Base-by-base conservation (phyloP, 2,329 filamentous ascomycete species). In the Fusarium pseudoanthophilum region DNA sequence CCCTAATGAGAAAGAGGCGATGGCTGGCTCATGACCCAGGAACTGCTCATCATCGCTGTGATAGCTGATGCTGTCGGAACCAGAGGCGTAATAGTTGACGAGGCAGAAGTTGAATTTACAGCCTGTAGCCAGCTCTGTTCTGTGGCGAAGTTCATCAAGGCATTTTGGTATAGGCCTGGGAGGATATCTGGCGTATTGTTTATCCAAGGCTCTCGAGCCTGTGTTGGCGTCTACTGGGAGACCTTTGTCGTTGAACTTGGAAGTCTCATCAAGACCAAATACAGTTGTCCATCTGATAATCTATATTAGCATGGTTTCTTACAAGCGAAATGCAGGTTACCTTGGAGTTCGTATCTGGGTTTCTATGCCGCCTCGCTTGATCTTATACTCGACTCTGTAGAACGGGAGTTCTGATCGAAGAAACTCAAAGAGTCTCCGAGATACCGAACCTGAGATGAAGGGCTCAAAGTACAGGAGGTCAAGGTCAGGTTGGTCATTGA, bases 1-100 rank as follows among this genome's bases (percentile, higher is more conserved):
- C 3, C 93, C 93, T 0, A 95, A 84, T 2, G 91, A 92, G 76
- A 95, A 90, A 1, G 91, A 94, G 2, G 93, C 93, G 60, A 95
- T 95, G 14, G 90, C 88, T 1, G 93, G 93, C 24, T 91, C 83
- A 0, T 82, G 73, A 0, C 93, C 93, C 0, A 95, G 86, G 74
- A 95, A 96, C 11, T 89, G 85, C 83, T 95, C 93, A 77, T 95
- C 93, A 74, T 95, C 93, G 55, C 91, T 93, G 80, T 95, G 93
- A 77, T 92, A 95, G 16, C 91, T 88, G 55, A 95, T 95, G 74
- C 91, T 93, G 79, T 95, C 93, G 11, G 89, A 84, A 0, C 93
- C 93, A 7, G 88, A 89, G n/a, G 91, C 91, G 78, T 95, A 95
- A 83, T 95, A 95, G 78, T 95, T 95, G 9, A 95, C 92, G 3